A percentile compares a stretch with the other conserved stretches of the same genome.
These are phyloP conservation scores for Oxyria digyna DNA, from an alignment of 148 eudicot species.

Conservation along the genomic window DNA sequence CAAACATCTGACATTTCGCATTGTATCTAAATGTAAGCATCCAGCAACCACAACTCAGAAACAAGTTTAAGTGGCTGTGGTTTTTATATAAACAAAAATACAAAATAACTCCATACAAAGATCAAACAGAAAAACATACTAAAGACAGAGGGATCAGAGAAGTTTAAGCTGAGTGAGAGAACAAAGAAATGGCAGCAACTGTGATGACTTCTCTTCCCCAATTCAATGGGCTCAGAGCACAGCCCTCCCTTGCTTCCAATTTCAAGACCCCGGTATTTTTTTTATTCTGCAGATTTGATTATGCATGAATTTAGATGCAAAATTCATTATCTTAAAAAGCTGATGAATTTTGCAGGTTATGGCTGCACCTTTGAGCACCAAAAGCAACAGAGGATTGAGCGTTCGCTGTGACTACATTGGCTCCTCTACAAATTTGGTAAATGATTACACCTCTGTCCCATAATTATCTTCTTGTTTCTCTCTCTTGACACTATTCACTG, in stretches of 20 bases:
- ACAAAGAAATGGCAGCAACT: slow-evolving; percentile 18
- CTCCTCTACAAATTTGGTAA: slow-evolving; percentile 89
- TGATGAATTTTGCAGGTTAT: slow-evolving; percentile 31
- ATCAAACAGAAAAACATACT: background rate
- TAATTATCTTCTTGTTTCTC: too few species aligned
- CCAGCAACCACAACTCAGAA: slow-evolving; percentile 13
- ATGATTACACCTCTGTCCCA: too few species aligned
- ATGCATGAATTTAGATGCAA: background rate
- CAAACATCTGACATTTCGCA: slow-evolving; percentile 5
- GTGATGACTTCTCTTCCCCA: slow-evolving; percentile 33
- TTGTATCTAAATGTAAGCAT: background rate
- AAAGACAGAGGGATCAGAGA: background rate
- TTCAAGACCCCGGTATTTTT: slow-evolving; percentile 47
- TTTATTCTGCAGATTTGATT: background rate
- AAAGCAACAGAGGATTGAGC: slow-evolving; percentile 56
- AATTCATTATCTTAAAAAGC: background rate
- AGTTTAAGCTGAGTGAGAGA: background rate
- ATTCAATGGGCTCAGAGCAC: slow-evolving; percentile 60
- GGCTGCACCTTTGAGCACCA: slow-evolving; percentile 40
- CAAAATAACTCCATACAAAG: slow-evolving; percentile 1
- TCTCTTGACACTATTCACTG: too few species aligned
- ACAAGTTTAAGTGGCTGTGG: slow-evolving; percentile 16
- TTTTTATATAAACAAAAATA: background rate
- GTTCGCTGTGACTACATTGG: slow-evolving; percentile 92
- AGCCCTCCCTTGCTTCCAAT: slow-evolving; percentile 26